Conservation (phyloP, 163 green algal genomes). For the Scenedesmus sp. region DNA sequence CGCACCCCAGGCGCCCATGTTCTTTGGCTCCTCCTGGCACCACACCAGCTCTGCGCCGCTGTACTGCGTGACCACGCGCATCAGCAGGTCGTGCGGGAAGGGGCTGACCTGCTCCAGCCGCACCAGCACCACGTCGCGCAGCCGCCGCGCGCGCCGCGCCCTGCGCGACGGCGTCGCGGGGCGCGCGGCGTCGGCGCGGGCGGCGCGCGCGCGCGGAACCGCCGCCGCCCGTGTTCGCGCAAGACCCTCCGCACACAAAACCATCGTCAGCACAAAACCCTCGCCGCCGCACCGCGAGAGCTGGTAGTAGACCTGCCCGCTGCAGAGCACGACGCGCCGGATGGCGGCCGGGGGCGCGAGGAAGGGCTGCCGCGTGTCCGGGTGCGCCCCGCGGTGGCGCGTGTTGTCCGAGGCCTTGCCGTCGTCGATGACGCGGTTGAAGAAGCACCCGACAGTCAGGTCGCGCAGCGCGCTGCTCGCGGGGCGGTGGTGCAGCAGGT, state of each 20-base stretch:
- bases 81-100: conserved; percentile 78
- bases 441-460: conserved; percentile 72
- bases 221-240: too few relatives aligned
- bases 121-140: conserved; percentile 46
- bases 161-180: too few relatives aligned
- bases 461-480: conserved; percentile 73
- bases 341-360: conserved; percentile 56
- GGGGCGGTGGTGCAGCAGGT: conserved; percentile 77
- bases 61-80: conserved; percentile 56
- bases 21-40: conserved; percentile 57
- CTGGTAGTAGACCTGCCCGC: conserved; percentile 83
- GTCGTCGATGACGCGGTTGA: conserved; percentile 86
- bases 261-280: not conserved
- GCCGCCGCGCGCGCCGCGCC: conserved; percentile 5
- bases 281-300: conserved; percentile 45
- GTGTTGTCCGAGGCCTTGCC: conserved; percentile 76
- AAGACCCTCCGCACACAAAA: not conserved
- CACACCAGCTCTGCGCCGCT: conserved; percentile 65
- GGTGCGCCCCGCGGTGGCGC: conserved; percentile 46
- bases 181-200: too few relatives aligned
- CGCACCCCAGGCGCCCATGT: conserved; percentile 79
- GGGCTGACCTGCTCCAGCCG: conserved; percentile 83
- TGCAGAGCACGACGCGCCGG: conserved; percentile 77
- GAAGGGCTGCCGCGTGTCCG: conserved; percentile 26
- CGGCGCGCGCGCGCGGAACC: too few relatives aligned